Evolutionary conservation across 2,329 filamentous ascomycete species (phyloP), one percentile per base, ranked within the genome.

Genomic region (Sclerotinia spermophila): DNA sequence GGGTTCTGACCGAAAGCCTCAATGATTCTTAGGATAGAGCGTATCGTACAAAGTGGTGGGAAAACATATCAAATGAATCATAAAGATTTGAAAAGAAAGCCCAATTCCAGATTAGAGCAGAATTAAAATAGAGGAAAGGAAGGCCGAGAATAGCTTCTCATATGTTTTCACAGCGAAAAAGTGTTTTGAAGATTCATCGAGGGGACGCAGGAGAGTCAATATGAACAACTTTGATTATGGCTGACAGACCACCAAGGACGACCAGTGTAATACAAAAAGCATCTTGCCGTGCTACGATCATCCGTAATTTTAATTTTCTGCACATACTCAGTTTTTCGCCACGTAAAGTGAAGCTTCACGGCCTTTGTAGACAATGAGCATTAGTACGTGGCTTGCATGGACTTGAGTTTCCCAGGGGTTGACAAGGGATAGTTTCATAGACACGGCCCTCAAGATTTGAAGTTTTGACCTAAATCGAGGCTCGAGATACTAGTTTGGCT

Each of bases 251-350:
- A 30, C 48, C 33, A 66, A 17, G n/a, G n/a, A n/a, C n/a, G n/a
- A n/a, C n/a, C n/a, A n/a, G 27, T 35, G n/a, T 30, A 53, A 35
- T 30, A 53, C 45, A 19, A 35, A 40, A 53, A 21, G 45, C n/a
- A 66, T 60, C 30, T 48, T 38, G 40, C 42, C 42, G 53, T 35
- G 35, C 42, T 62, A 61, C 55, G 24, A 61, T 17, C 58, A 40
- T 64, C 59, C 44, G 42, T 61, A 69, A 69, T 69, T 33, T 69
- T 53, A 53, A 42, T 42, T 62, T 51, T 53, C 42, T 21, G 35
- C 67, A 53, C 35, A 42, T 62, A 17, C 35, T 35, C 40, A 35
- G 44, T 38, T 62, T 17, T 53, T 62, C 10, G 66, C 55, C 38
- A 61, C 53, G 30, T 24, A 21, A 21, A 24, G 24, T 58, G 27